Percentiles rank a stretch among this genome's conserved stretches.
These are phyloP conservation scores for Thuja plicata DNA, from an alignment of 83 land plant species.

Conservation along the genomic window DNA sequence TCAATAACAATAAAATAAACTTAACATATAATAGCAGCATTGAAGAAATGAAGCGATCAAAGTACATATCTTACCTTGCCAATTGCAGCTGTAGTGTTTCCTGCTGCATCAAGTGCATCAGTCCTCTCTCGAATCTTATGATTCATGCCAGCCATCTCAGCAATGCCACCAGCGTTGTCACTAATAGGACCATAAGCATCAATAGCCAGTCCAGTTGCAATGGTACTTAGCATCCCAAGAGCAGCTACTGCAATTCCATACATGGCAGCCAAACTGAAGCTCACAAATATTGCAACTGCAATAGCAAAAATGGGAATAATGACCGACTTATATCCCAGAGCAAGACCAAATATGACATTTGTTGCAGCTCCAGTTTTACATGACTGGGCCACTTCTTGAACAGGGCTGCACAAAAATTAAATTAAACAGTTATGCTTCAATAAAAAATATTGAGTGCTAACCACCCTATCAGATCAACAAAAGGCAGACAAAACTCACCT, in stretches of 20 bases:
- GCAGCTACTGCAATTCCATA: slow-evolving; percentile 89
- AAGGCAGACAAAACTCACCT: slow-evolving; percentile 33
- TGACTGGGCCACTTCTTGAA: slow-evolving; percentile 81
- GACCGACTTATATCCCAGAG: slow-evolving; percentile 83
- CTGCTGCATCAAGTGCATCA: slow-evolving; percentile 88
- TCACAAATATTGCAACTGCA: slow-evolving; percentile 68
- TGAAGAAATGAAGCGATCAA: neutral
- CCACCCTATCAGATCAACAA: neutral
- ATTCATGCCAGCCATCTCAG: slow-evolving; percentile 89
- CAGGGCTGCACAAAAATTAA: slow-evolving; percentile 52
- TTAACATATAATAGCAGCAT: neutral
- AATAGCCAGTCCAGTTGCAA: slow-evolving; percentile 78
- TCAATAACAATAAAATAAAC: neutral
- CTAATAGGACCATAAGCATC: slow-evolving; percentile 93
- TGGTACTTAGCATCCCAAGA: slow-evolving; percentile 86
- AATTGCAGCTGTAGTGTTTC: slow-evolving; percentile 90
- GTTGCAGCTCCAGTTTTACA: slow-evolving; percentile 88
- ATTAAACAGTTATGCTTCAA: neutral
- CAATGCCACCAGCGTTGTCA: slow-evolving; percentile 95
- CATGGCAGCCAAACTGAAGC: slow-evolving; percentile 79
- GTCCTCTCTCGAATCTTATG: slow-evolving; percentile 77
- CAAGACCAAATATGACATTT: slow-evolving; percentile 81
- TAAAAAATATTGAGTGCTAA: neutral
- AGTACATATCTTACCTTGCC: slow-evolving; percentile 52
- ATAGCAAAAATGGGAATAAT: slow-evolving; percentile 81